Evolutionary conservation across 345 rosid genomes (phyloP).

Genomic region (Eucalyptus tenuipes): DNA sequence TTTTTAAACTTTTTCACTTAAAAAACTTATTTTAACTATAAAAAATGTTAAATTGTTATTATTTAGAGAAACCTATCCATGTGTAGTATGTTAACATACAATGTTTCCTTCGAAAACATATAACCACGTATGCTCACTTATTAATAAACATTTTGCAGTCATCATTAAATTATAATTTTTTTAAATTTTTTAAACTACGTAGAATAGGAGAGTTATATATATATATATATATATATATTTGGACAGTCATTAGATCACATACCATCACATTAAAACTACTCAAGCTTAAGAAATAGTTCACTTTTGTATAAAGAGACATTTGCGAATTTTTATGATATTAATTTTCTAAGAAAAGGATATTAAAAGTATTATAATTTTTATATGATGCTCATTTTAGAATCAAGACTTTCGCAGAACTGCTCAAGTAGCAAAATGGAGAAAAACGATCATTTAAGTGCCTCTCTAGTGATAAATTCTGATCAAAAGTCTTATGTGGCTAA

Average conservation of each 20-base stretch:
- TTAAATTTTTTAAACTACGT: neutral
- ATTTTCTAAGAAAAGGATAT: neutral
- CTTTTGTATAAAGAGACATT: neutral
- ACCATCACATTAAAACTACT: neutral
- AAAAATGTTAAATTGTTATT: no score
- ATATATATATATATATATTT: no score
- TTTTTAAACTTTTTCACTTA: no score
- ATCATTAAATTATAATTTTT: no score
- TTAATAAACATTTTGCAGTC: no score
- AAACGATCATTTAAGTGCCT: no score
- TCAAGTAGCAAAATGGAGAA: neutral
- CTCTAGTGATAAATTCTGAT: neutral
- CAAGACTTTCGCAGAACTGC: neutral
- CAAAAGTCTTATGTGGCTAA: neutral
- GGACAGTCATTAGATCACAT: neutral
- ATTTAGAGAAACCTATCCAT: neutral
- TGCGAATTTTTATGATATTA: no score
- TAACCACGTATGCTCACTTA: neutral
- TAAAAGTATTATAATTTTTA: no score
- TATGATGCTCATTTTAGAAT: neutral
- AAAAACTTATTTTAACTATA: no score
- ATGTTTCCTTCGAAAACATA: neutral
- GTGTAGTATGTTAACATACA: neutral
- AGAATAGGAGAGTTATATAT: neutral
- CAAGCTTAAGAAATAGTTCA: neutral